Percentiles rank a stretch among this genome's conserved stretches.
Evolutionary conservation across 768 basidiomycete genomes (phyloP).

Genomic region (Trametes villosa): DNA sequence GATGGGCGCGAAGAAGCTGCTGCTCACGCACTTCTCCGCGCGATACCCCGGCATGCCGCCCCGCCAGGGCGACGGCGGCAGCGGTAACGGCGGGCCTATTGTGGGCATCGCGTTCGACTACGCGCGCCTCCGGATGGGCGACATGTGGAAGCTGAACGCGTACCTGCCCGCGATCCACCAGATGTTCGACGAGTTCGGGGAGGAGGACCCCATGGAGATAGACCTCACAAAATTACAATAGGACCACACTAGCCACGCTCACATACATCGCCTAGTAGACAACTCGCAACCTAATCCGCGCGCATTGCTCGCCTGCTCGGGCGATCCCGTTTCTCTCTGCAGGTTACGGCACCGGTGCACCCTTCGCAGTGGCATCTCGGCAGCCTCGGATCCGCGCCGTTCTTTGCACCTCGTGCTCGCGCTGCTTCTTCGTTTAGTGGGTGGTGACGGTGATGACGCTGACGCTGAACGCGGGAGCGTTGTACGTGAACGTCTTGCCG

Average conservation of each 20-base stretch:
- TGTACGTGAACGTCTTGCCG: conserved; percentile 58
- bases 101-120: conserved; percentile 86
- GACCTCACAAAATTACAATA: conserved; percentile 21
- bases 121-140: conserved; percentile 67
- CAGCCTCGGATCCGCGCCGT: neutral
- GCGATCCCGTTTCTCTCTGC: no score
- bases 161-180: conserved; percentile 76
- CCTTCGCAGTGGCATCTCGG: no score
- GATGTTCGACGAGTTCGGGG: conserved; percentile 56
- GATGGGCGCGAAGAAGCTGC: conserved; percentile 82
- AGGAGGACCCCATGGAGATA: conserved; percentile 42
- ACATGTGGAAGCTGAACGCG: conserved; percentile 85
- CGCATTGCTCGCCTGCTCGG: no score
- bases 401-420: neutral
- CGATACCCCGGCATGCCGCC: conserved; percentile 86
- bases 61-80: conserved; percentile 15
- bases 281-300: no score
- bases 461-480: conserved; percentile 52
- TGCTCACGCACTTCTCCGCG: conserved; percentile 96
- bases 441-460: conserved; percentile 39
- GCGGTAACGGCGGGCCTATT: conserved; percentile 20
- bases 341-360: no score
- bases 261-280: no score
- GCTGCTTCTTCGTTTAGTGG: conserved; percentile 5
- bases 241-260: neutral